Base-by-base conservation (phyloP, 176 grass and related monocot genomes). In the Carex myosuroides region DNA sequence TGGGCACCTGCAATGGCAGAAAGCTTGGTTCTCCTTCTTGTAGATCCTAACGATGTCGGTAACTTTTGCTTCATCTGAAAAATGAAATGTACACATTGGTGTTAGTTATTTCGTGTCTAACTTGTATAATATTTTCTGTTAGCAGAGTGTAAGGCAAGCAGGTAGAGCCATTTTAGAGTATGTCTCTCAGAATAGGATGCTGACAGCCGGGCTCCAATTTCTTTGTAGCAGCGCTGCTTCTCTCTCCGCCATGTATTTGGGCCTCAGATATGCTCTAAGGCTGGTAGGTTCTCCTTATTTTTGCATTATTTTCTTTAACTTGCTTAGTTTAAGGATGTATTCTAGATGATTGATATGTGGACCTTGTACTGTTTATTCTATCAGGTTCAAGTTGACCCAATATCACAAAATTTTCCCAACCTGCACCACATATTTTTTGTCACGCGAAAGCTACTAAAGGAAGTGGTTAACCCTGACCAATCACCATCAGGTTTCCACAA, bases 121-220 rank as follows among this genome's bases (percentile, higher is more conserved):
- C 13, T 46, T 41, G 57, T 84, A 42, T 63, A 48, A 64, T 52
- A 16, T 60, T 35, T 33, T 39, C 79, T 87, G 83, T 53, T 81
- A 89, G 88, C 86, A 98, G 95, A 87, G 64, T 77, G 87, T 90
- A 79, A 92, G 95, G 37, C 95, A 98, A 94, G 83, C 85, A 86
- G 95, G 88, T 72, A 90, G 91, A 77, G 92, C 86, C 86, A 86
- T 98, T 79, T 81, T 98, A 87, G 95, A 95, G 79, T 91, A 93
- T 94, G 92, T 93, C 81, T 94, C 95, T 68, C 85, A 88, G 79
- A 46, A 86, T 69, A 72, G 85, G 66, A 90, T 89, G 88, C 83
- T 98, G 89, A 98, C 92, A 74, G 88, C 90, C 60, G 95, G 95
- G 41, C 95, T 98, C 89, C 89, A 91, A 62, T 98, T 93, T 91